Percentiles rank a stretch among this genome's conserved stretches.
phyloP scores from a whole-genome alignment of 1,284 basidiomycete species.

The Filobasidium uniguttulatum region DNA sequence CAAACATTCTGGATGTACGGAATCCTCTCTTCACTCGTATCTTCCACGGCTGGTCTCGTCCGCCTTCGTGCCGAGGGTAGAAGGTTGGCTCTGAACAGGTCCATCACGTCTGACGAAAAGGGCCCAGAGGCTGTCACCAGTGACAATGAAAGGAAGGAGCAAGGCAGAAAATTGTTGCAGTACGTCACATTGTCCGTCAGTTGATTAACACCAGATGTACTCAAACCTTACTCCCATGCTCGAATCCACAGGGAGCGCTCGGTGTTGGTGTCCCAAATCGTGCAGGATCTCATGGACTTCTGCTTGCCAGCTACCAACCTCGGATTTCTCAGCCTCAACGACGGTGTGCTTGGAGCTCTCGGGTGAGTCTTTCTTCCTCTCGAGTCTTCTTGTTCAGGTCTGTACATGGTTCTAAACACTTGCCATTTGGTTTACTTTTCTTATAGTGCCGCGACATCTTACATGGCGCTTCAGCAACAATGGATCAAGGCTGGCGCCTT shows the following conservation, averaged over 20 bases:
- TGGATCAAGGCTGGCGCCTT: conserved; percentile 33
- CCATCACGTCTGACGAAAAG: conserved; percentile 23
- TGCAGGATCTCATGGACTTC: conserved; percentile 39
- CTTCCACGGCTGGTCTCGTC: conserved; percentile 35
- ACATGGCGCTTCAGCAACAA: conserved; percentile 38
- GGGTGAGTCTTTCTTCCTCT: conserved; percentile 46
- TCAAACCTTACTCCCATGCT: neutral
- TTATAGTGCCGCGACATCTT: conserved; percentile 37
- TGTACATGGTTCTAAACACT: too few relatives aligned
- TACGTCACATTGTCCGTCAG: conserved; percentile 15
- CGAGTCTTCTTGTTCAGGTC: too few relatives aligned
- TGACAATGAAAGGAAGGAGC: conserved; percentile 29
- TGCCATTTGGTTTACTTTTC: neutral
- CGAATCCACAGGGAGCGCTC: conserved; percentile 26
- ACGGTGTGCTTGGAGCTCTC: conserved; percentile 68
- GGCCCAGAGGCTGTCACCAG: conserved; percentile 23
- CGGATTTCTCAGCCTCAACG: conserved; percentile 65
- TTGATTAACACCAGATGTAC: neutral
- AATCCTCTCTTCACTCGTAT: conserved; percentile 61
- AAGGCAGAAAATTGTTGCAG: conserved; percentile 32
- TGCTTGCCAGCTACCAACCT: conserved; percentile 80
- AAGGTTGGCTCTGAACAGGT: conserved; percentile 26
- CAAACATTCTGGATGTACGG: conserved; percentile 86
- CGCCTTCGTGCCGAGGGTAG: conserved; percentile 33
- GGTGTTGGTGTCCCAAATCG: conserved; percentile 31